These are phyloP conservation scores for Sungouiozyma intestinalis DNA, from an alignment of 805 yeast species.

Conservation along the genomic window DNA sequence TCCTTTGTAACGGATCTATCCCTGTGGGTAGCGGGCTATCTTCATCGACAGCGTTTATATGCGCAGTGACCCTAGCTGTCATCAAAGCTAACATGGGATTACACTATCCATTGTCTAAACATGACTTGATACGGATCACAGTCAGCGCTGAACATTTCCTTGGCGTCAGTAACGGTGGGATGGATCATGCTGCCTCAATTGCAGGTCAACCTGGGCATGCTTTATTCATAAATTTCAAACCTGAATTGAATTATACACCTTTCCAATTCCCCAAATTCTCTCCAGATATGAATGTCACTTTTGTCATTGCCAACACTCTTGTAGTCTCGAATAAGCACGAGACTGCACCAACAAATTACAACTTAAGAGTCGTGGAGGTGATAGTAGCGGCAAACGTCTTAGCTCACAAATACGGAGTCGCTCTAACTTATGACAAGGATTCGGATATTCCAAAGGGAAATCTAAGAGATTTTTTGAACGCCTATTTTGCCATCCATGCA, in stretches of 20 bases:
- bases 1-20: slow-evolving; percentile 51
- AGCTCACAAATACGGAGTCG: slow-evolving; percentile 38
- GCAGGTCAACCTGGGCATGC: slow-evolving; percentile 53
- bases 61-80: slow-evolving; percentile 49
- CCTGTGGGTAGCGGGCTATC: slow-evolving; percentile 68
- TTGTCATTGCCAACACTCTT: slow-evolving; percentile 54
- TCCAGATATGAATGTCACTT: slow-evolving; percentile 35
- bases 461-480: slow-evolving; percentile 52
- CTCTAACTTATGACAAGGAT: slow-evolving; percentile 19
- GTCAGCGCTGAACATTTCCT: slow-evolving; percentile 59
- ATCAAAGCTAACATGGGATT: slow-evolving; percentile 40
- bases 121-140: slow-evolving; percentile 47
- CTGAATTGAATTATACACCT: slow-evolving; percentile 44
- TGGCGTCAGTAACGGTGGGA: slow-evolving; percentile 71
- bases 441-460: slow-evolving; percentile 36
- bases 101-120: slow-evolving; percentile 32
- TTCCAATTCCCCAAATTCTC: slow-evolving; percentile 41
- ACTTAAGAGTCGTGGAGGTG: slow-evolving; percentile 62
- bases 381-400: slow-evolving; percentile 51
- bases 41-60: slow-evolving; percentile 64
- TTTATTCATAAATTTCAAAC: slow-evolving; percentile 49
- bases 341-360: slow-evolving; percentile 60
- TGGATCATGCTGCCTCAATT: slow-evolving; percentile 68
- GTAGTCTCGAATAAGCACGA: slow-evolving; percentile 56
- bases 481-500: slow-evolving; percentile 29